These are phyloP conservation scores for Naumovozyma baii DNA, from an alignment of 805 yeast species.

Conservation along the genomic window DNA sequence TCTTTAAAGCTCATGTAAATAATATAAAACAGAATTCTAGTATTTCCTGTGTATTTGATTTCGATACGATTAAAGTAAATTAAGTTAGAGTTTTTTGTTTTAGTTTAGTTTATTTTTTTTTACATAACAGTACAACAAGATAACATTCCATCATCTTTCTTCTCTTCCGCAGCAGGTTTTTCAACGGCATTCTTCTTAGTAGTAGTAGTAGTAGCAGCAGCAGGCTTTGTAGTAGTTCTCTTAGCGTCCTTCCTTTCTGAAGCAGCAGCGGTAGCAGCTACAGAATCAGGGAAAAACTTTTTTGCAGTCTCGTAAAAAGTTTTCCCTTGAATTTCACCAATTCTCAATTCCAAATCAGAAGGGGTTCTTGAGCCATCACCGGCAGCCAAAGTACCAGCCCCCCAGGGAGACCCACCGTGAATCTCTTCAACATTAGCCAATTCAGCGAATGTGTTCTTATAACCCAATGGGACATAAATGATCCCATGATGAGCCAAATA, in stretches of 20 bases:
- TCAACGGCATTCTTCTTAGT: slow-evolving; percentile 15
- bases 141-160: slow-evolving; percentile 18
- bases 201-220: slow-evolving; percentile 7
- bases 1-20: not conserved
- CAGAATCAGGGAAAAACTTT: slow-evolving; percentile 8
- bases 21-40: no score
- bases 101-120: slow-evolving; percentile 1
- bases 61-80: no score
- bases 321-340: slow-evolving; percentile 63
- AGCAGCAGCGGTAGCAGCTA: slow-evolving; percentile 1
- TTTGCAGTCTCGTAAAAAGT: slow-evolving; percentile 43
- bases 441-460: slow-evolving; percentile 46
- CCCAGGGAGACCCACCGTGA: slow-evolving; percentile 85
- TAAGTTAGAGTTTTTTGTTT: not conserved
- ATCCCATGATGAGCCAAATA: slow-evolving; percentile 70
- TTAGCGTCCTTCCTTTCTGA: slow-evolving; percentile 30
- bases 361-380: slow-evolving; percentile 71
- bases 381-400: slow-evolving; percentile 75
- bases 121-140: slow-evolving; percentile 29
- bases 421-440: slow-evolving; percentile 52
- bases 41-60: no score
- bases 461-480: slow-evolving; percentile 71
- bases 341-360: slow-evolving; percentile 49
- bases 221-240: slow-evolving; percentile 10
- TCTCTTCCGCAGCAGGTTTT: slow-evolving; percentile 12